Evolutionary conservation across 768 basidiomycete genomes (phyloP), one percentile per base, ranked within the genome.

Genomic region (Boletellus ananiceps): DNA sequence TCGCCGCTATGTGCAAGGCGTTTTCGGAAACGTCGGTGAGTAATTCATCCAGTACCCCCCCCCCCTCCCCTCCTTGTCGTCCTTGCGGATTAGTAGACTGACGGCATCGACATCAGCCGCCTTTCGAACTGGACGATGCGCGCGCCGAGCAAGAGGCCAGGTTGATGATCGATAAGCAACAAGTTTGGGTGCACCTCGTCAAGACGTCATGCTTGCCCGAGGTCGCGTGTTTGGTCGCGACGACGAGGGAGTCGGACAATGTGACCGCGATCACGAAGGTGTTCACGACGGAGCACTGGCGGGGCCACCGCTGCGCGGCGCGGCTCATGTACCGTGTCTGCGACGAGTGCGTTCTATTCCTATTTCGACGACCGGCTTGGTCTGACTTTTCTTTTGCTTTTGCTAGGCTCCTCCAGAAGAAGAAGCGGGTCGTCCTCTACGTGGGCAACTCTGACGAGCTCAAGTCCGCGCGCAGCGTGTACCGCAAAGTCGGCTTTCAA

Each of bases 241-340:
- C 77, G n/a, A 86, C 86, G 1, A 69, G 86, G 8, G 79, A 80
- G 54, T 79, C 72, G 23, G 69, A 72, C 1, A 70, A 52, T 4
- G 73, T 83, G 16, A 78, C 79, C 5, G 77, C 82, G 0, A 81
- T 89, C 37, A 82, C 82, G 27, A 88, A 89, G 61, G 86, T 88
- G 1, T 83, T 72, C 59, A 87, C 86, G 0, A 68, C 74, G 47
- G 71, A 74, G 0, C 23, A 55, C 5, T 82, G 77, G 72, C 69
- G 82, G 32, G 64, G 74, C 3, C 68, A 62, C 0, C 77, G 81
- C 1, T 83, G 75, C 56, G 86, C 86, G 0, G 79, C 80, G 56
- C 71, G 76, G 11, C 75, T 89, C 13, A 76, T 83, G 2, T 71
- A 79, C 3, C 66, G 69, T 14, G 83, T 86, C 14, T 79, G 76